A percentile compares a stretch with the other conserved stretches of the same genome.
These are phyloP conservation scores for Senna siamea DNA, from an alignment of 306 rosid species.

Conservation along the genomic window DNA sequence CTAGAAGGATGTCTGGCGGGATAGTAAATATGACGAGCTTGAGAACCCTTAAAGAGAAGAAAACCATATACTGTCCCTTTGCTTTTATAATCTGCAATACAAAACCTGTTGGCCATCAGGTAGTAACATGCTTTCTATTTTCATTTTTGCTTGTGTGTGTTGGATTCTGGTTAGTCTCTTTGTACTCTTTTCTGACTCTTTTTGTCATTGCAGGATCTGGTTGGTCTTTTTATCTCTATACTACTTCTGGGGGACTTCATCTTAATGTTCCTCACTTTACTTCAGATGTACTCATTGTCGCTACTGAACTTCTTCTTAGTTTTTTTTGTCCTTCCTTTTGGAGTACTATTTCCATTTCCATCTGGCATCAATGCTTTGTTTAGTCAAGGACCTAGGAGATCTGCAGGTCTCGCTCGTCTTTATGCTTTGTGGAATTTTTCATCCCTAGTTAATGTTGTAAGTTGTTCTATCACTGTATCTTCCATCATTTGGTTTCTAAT, in stretches of 20 bases:
- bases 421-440: constrained; percentile 74
- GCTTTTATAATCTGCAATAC: constrained; percentile 51
- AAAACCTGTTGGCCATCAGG: constrained; percentile 73
- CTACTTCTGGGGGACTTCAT: constrained; percentile 63
- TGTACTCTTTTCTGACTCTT: constrained; percentile 2
- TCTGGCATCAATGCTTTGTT: constrained; percentile 73
- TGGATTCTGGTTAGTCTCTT: constrained; percentile 13
- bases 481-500: background rate
- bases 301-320: constrained; percentile 56
- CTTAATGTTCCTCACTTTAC: constrained; percentile 55
- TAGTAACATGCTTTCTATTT: constrained; percentile 20
- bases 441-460: constrained; percentile 68
- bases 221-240: constrained; percentile 62
- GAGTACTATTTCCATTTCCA: constrained; percentile 68
- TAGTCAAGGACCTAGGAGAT: constrained; percentile 69
- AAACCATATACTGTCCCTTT: constrained; percentile 45
- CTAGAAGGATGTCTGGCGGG: constrained; percentile 51
- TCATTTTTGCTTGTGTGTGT: background rate
- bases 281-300: constrained; percentile 63
- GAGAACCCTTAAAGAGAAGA: constrained; percentile 55
- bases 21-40: constrained; percentile 50
- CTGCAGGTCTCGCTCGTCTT: constrained; percentile 64
- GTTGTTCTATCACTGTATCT: constrained; percentile 31
- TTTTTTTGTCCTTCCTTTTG: constrained; percentile 63
- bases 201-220: constrained; percentile 58